Evolutionary conservation across 176 grass and related monocot species (phyloP), one percentile per base, ranked within the genome.

Genomic region (Oryza punctata): DNA sequence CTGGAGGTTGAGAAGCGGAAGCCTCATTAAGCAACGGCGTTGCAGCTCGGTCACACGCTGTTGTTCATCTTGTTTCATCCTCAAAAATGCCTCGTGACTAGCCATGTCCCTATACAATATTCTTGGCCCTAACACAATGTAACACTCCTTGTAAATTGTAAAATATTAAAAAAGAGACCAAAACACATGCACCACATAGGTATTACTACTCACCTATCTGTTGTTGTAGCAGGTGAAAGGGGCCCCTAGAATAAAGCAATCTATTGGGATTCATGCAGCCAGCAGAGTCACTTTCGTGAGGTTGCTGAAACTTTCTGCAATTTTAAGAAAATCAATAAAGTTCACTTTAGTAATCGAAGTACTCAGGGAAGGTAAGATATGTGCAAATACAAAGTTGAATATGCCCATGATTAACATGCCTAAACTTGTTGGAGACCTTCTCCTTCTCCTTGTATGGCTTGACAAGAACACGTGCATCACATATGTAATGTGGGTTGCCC

Each of bases 361-460:
- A 11, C 37, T 43, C 0, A 11, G 2, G 11, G 1, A 43, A 9
- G 6, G 10, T 10, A 43, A 11, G 1, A 43, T 43, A 44, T 43
- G 0, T 60, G 57, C 23, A 73, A 64, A 71, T 43, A 49, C 28
- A 29, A 29, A 43, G 41, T 4, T n/a, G 7, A 57, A 54, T 43
- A 43, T 33, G 27, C 72, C 25, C 65, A 49, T 12, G 60, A 23
- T 13, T 0, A 37, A 23, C 54, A 61, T 88, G 85, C 94, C 94
- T 97, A 85, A 91, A 85, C 90, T 89, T 94, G 73, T 94, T 85
- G 72, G 91, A 89, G 63, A 90, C 87, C 87, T 90, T 97, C 81
- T 89, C 94, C 87, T 97, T 97, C 63, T 97, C 94, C 87, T 97
- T 97, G 85, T 97, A 97, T 7, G 94, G 94, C 88, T 97, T 97